Percentiles rank a stretch among this genome's conserved stretches.
These are phyloP conservation scores for Dactylorhiza incarnata DNA, from an alignment of 106 monocot genomes.

Conservation along the genomic window DNA sequence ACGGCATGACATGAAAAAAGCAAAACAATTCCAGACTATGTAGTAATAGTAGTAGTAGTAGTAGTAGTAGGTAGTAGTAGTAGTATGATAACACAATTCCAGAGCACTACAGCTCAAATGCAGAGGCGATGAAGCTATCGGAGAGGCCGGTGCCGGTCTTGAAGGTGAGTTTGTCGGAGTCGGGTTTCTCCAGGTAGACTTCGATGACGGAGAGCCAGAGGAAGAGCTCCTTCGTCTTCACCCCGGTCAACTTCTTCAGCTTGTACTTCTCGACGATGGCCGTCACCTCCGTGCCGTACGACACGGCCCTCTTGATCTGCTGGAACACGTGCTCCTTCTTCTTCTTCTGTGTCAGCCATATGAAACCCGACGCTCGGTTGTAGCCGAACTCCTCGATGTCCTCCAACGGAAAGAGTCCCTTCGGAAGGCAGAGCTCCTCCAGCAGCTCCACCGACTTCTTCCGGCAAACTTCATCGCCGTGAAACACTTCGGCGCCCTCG, in stretches of 20 bases:
- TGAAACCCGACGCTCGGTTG: slow-evolving; percentile 11
- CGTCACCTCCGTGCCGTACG: slow-evolving; percentile 17
- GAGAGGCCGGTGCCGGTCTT: slow-evolving; percentile 20
- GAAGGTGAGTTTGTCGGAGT: slow-evolving; percentile 12
- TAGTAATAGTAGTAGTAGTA: no score
- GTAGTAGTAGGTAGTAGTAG: no score
- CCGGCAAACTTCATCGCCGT: neutral
- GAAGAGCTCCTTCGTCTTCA: slow-evolving; percentile 16
- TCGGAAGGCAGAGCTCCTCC: slow-evolving; percentile 15
- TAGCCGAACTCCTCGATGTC: slow-evolving; percentile 20
- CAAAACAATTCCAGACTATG: neutral
- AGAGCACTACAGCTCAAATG: slow-evolving; percentile 7
- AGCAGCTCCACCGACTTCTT: slow-evolving; percentile 14
- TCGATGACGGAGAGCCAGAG: slow-evolving; percentile 20
- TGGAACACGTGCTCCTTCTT: slow-evolving; percentile 12
- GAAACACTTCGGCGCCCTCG: slow-evolving; percentile 4
- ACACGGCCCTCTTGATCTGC: slow-evolving; percentile 18
- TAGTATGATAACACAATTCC: neutral
- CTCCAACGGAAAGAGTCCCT: slow-evolving; percentile 15
- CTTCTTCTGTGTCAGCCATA: slow-evolving; percentile 20
- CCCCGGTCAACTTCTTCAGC: slow-evolving; percentile 18
- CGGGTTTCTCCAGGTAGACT: slow-evolving; percentile 12
- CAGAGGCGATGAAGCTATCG: slow-evolving; percentile 10
- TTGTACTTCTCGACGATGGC: slow-evolving; percentile 14
- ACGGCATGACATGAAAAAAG: neutral